These are phyloP conservation scores for Phyllosticta citrichinensis DNA, from an alignment of 2,329 filamentous ascomycete species.

Conservation along the genomic window DNA sequence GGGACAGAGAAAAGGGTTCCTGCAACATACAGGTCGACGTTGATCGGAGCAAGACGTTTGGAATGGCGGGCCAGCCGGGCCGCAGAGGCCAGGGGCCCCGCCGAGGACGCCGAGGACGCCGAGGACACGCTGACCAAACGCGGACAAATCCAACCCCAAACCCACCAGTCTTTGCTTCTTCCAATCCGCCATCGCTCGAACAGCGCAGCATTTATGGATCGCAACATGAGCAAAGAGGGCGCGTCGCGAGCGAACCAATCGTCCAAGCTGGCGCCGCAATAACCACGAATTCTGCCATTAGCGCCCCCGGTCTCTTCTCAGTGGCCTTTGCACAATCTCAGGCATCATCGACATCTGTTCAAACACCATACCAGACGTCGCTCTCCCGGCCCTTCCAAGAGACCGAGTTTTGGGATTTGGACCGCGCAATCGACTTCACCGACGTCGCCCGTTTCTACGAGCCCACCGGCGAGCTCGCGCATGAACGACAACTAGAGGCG, in stretches of 20 bases:
- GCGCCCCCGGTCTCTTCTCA: neutral
- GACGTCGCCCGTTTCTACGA: constrained; percentile 30
- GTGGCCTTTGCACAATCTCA: neutral
- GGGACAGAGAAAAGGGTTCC: neutral
- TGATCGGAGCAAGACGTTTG: neutral
- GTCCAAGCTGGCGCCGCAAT: neutral
- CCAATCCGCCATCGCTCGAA: neutral
- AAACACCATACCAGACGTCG: neutral
- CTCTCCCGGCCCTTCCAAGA: neutral
- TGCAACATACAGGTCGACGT: neutral
- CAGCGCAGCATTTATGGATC: neutral
- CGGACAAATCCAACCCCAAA: neutral
- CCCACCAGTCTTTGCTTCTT: neutral
- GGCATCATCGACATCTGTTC: neutral
- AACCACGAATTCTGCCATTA: neutral
- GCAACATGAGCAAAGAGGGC: neutral
- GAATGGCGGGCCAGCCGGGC: neutral
- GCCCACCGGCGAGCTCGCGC: constrained; percentile 35
- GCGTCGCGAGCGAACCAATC: neutral
- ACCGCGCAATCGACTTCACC: constrained; percentile 23
- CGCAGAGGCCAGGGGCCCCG: neutral
- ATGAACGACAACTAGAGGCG: constrained; percentile 22
- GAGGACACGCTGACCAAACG: neutral
- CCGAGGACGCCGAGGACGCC: neutral
- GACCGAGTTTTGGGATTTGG: constrained; percentile 28